Conservation (phyloP, 306 rosid genomes). For the Quercus variabilis region DNA sequence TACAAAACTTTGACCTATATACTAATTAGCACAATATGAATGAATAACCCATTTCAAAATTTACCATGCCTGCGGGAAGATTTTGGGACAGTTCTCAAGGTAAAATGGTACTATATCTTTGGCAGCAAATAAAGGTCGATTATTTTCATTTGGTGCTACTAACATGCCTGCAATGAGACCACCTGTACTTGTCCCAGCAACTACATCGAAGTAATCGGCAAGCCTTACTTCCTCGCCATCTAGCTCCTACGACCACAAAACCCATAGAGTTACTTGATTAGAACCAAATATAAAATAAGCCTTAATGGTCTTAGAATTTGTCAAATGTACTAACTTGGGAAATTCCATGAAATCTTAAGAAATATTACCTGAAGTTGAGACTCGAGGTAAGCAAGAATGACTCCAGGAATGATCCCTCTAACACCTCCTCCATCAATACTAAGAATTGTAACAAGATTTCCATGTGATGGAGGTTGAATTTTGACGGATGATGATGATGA, state of each 20-base stretch:
- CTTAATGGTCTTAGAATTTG: neutral
- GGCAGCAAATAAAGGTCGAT: conserved; percentile 28
- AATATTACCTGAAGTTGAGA: conserved; percentile 24
- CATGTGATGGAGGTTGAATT: conserved; percentile 14
- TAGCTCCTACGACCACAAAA: conserved; percentile 3
- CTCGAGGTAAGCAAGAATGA: conserved; percentile 21
- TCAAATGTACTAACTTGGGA: neutral
- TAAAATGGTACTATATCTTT: conserved; percentile 27
- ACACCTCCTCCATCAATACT: conserved; percentile 40
- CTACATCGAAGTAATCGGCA: conserved; percentile 33
- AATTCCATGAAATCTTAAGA: neutral
- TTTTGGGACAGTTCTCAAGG: conserved; percentile 20
- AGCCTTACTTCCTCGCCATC: conserved; percentile 27
- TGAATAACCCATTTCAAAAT: neutral
- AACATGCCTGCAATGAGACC: conserved; percentile 33
- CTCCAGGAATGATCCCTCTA: conserved; percentile 34
- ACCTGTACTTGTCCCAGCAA: conserved; percentile 33
- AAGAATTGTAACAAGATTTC: conserved; percentile 21
- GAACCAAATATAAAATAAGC: neutral
- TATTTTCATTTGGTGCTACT: conserved; percentile 17
- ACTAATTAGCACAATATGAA: neutral
- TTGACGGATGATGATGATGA: neutral
- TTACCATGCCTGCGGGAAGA: conserved; percentile 31
- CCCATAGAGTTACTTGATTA: neutral
- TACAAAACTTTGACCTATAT: neutral